Evolutionary conservation across 768 basidiomycete genomes (phyloP).

Genomic region (Mycena leptocephala): DNA sequence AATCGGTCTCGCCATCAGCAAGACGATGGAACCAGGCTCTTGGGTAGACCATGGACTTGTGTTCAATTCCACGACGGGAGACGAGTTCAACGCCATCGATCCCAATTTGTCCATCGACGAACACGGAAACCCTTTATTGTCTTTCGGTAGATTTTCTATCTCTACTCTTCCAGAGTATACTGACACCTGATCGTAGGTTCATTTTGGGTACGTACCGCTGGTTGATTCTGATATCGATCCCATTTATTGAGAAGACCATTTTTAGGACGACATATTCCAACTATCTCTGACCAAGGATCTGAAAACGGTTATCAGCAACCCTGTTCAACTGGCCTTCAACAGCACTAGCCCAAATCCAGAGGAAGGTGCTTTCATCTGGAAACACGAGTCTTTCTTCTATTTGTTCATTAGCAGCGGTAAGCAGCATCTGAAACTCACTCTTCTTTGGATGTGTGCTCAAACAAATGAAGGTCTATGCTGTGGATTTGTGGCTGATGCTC

Average conservation of each 20-base stretch:
- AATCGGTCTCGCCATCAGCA: conserved; percentile 24
- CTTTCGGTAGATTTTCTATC: conserved; percentile 1
- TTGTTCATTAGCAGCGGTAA: conserved; percentile 32
- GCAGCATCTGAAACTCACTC: not conserved
- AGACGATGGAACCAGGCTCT: conserved; percentile 24
- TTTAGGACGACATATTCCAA: conserved; percentile 28
- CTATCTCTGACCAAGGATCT: conserved; percentile 11
- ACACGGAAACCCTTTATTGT: conserved; percentile 17
- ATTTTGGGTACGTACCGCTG: conserved; percentile 25
- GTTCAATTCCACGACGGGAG: conserved; percentile 26
- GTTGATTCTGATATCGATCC: not conserved
- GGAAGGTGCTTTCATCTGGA: conserved; percentile 32
- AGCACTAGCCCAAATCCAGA: conserved; percentile 30
- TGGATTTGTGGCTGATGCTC: conserved; percentile 24
- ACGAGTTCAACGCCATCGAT: conserved; percentile 32
- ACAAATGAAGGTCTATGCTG: conserved; percentile 23
- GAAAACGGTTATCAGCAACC: conserved; percentile 4
- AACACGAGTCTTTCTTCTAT: conserved; percentile 27
- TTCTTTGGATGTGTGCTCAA: not conserved
- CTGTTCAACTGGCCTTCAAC: conserved; percentile 28
- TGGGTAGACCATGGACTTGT: conserved; percentile 35
- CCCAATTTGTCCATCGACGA: conserved; percentile 29
- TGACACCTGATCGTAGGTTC: conserved; percentile 1
- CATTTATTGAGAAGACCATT: not conserved
- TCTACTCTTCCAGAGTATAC: not conserved